Evolutionary conservation across 116 monocot genomes (phyloP), one percentile per base, ranked within the genome.

Genomic region (Dioscorea cayenensis): DNA sequence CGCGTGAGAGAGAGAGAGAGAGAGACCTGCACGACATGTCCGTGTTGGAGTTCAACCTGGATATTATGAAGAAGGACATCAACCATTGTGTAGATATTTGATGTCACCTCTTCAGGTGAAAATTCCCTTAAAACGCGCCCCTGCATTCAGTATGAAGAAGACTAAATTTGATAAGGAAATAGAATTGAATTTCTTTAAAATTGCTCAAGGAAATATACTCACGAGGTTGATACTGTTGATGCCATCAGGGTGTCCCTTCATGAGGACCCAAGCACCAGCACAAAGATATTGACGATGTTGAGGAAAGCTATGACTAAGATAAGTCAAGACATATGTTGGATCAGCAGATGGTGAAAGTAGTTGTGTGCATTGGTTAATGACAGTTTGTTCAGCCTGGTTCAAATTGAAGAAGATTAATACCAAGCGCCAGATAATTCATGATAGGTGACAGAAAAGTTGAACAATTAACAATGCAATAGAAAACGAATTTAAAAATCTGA

Each of bases 1-100:
- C 3, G 43, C 0, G 43, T 0, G 43, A 43, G 43, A 43, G 43
- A 43, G 43, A 43, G 43, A 43, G 43, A 43, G 43, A 43, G 43
- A 43, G 2, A 67, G 22, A 95, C 95, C 95, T 95, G 89, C 21
- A 70, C 55, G 63, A 22, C 71, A 80, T 85, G 89, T n/a, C 91
- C 99, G 77, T 78, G 88, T 65, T 94, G 99, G 73, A 86, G 72
- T 38, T 96, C 92, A 61, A 94, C 64, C 67, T 91, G 94, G 60
- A 99, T 94, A 79, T 99, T 86, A 38, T 99, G 99, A 68, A 99
- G 91, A 73, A 99, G 99, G 59, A 99, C 87, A 89, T 94, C 99
- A 29, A 99, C 99, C 91, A 99, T 86, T 23, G 86, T 99, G 77
- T 94, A 99, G 28, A 99, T 91, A 66, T 99, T 99, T 21, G 79